Conservation (phyloP, 2,329 filamentous ascomycete species). For the Neobulgaria alba region DNA sequence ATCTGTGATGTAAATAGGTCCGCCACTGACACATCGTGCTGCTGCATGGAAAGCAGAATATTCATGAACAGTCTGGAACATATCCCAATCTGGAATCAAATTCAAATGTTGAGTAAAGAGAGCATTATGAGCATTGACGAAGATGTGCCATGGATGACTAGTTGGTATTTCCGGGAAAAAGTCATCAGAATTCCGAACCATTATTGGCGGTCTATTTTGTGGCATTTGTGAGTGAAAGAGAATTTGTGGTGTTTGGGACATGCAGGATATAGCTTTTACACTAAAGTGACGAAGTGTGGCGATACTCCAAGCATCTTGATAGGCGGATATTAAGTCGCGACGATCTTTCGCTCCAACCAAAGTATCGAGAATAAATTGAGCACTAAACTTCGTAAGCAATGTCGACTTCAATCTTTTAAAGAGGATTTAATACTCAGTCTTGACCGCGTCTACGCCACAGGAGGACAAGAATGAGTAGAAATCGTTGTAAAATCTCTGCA, state of each 20-base stretch:
- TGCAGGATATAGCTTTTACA: conserved; percentile 78
- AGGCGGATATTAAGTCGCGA: conserved; percentile 61
- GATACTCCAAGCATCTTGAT: conserved; percentile 80
- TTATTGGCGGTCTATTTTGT: conserved; percentile 61
- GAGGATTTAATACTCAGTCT: conserved; percentile 57
- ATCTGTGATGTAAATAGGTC: conserved; percentile 92
- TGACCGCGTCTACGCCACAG: conserved; percentile 75
- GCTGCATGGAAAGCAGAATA: conserved; percentile 84
- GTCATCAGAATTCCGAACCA: conserved; percentile 81
- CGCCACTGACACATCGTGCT: conserved; percentile 80
- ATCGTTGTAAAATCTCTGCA: conserved; percentile 73
- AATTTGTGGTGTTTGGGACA: conserved; percentile 82
- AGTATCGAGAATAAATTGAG: conserved; percentile 80
- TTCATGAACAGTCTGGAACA: conserved; percentile 56
- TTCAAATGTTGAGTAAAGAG: conserved; percentile 80
- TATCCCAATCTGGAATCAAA: conserved; percentile 73
- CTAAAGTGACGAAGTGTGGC: conserved; percentile 71
- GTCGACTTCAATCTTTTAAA: too few relatives aligned
- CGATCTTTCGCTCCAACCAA: conserved; percentile 60
- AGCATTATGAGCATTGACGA: conserved; percentile 84
- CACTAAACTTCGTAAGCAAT: too few relatives aligned
- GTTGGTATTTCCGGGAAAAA: conserved; percentile 79
- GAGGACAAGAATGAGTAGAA: conserved; percentile 77
- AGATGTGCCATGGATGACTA: conserved; percentile 91
- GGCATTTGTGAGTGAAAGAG: conserved; percentile 79